A percentile compares a stretch with the other conserved stretches of the same genome.
These are phyloP conservation scores for Coniferiporia sulphurascens DNA, from an alignment of 1,284 basidiomycete genomes.

Conservation along the genomic window DNA sequence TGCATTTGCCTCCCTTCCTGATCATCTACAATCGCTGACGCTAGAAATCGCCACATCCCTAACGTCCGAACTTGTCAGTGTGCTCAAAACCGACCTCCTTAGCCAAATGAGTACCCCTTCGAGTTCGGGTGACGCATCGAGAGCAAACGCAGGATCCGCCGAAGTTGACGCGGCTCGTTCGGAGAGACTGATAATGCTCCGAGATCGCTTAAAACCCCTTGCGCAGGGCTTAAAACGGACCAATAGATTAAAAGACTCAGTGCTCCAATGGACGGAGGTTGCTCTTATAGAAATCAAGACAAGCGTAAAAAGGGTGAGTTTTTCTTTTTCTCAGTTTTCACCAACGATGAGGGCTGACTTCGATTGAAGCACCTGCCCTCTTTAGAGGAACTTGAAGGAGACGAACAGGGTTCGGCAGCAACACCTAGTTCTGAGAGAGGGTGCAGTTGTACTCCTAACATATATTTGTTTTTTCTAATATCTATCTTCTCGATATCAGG, in stretches of 20 bases:
- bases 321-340: constrained; percentile 16
- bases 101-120: constrained; percentile 38
- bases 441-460: constrained; percentile 27
- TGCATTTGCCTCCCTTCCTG: constrained; percentile 69
- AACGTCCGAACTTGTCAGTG: constrained; percentile 70
- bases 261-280: constrained; percentile 73
- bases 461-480: constrained; percentile 11
- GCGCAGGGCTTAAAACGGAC: constrained; percentile 75
- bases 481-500: constrained; percentile 25
- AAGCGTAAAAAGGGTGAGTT: constrained; percentile 53
- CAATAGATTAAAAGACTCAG: constrained; percentile 64
- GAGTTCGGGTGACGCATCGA: constrained; percentile 1
- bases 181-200: constrained; percentile 34
- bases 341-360: constrained; percentile 8
- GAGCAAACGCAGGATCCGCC: background rate
- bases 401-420: constrained; percentile 36
- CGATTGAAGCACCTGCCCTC: constrained; percentile 44
- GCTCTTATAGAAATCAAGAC: constrained; percentile 64
- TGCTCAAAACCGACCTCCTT: constrained; percentile 65
- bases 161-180: background rate
- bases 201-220: constrained; percentile 64
- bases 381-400: constrained; percentile 50
- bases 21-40: constrained; percentile 59
- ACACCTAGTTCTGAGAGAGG: constrained; percentile 29
- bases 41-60: constrained; percentile 73